A percentile compares a stretch with the other conserved stretches of the same genome.
These are phyloP conservation scores for Botryotinia globosa DNA, from an alignment of 2,329 filamentous ascomycete genomes.

Conservation along the genomic window DNA sequence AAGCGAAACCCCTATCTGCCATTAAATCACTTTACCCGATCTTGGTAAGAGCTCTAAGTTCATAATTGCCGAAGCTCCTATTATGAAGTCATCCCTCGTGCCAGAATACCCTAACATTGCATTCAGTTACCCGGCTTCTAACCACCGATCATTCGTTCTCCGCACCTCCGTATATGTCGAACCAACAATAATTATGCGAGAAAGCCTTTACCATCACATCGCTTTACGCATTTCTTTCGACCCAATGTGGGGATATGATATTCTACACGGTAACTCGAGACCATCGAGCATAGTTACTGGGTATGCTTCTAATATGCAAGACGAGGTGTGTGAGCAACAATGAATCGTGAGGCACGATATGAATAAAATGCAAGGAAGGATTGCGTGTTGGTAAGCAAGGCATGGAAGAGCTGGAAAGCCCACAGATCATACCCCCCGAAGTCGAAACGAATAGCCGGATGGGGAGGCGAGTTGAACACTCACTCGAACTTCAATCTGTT, in stretches of 20 bases:
- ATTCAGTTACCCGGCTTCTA: background rate
- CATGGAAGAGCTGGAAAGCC: background rate
- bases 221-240: background rate
- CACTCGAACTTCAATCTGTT: background rate
- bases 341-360: background rate
- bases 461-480: background rate
- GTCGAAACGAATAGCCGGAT: background rate
- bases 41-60: background rate
- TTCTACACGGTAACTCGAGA: rapidly evolving
- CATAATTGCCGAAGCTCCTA: background rate
- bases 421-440: background rate
- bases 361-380: background rate
- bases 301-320: background rate
- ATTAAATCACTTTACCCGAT: background rate
- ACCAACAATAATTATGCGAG: no score
- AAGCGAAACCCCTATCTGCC: background rate
- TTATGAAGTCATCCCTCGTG: background rate
- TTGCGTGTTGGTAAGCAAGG: background rate
- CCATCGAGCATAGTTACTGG: background rate
- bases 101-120: background rate
- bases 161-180: background rate
- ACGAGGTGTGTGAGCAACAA: background rate
- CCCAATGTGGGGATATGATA: background rate
- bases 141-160: background rate
- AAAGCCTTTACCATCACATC: rapidly evolving